Evolutionary conservation across 805 yeast species (phyloP), one percentile per base, ranked within the genome.

Genomic region (Candida odintsovae): DNA sequence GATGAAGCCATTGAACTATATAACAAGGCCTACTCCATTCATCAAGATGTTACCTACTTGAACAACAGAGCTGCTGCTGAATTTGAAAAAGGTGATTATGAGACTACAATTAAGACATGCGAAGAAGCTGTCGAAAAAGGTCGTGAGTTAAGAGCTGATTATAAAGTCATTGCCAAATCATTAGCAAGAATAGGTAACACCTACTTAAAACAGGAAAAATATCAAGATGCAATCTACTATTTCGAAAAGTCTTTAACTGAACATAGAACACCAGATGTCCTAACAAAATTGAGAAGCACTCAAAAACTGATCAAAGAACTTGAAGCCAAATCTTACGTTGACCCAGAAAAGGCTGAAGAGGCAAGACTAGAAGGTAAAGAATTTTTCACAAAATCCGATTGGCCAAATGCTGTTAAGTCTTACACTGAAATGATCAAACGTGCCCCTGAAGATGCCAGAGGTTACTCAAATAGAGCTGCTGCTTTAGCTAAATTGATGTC

Each of bases 51-150:
- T 61, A 92, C 98, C 1, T 94, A 86, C 65, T 76, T 94, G 65
- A 94, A 95, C 74, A 94, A 94, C 75, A 82, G 95, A 61, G 94
- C 99, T 36, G 98, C 99, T 47, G 99, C 99, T 29, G 96, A 94
- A 69, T 94, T 69, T 62, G 99, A 94, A 71, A 89, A 90, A 67
- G 96, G 94, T 51, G 97, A 90, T 61, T 86, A 78, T 60, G 96
- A 90, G 48, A 69, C 82, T 11, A 90, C 96, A 37, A 86, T 94
- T 54, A 69, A 75, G 49, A 88, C 97, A 5, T 84, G 97, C 66
- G 71, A 78, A 56, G 68, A 69, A 42, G 98, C 99, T 22, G 78
- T 92, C 52, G 97, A 88, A 38, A 82, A 86, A 65, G 97, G 97
- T 54, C 80, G 96, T 71, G 92, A 84, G 57, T 59, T 76, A 65